These are phyloP conservation scores for Agrocybe praecox DNA, from an alignment of 768 basidiomycete genomes.

Conservation along the genomic window DNA sequence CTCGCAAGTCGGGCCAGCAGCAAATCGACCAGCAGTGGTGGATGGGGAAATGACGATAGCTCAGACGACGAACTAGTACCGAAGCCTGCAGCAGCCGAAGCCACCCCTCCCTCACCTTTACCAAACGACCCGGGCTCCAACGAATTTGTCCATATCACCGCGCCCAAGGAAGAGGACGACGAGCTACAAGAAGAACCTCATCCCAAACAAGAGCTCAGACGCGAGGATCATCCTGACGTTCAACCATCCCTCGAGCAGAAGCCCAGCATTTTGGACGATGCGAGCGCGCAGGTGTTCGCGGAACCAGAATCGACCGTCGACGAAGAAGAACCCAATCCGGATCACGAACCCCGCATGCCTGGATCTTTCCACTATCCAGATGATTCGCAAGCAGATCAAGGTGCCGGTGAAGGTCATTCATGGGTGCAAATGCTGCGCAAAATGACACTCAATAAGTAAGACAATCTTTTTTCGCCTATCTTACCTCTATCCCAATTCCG, in stretches of 20 bases:
- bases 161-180: slow-evolving; percentile 21
- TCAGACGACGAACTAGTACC: slow-evolving; percentile 31
- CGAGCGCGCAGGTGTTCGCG: not conserved
- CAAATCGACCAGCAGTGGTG: slow-evolving; percentile 19
- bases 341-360: not conserved
- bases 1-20: slow-evolving; percentile 20
- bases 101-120: not conserved
- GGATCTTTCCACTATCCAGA: slow-evolving; percentile 1
- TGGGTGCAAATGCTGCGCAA: slow-evolving; percentile 6
- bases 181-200: not conserved
- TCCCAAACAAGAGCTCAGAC: slow-evolving; percentile 2
- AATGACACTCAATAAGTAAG: slow-evolving; percentile 4
- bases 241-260: not conserved
- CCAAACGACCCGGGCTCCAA: slow-evolving; percentile 37
- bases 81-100: not conserved
- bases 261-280: not conserved
- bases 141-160: slow-evolving; percentile 41
- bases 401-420: not conserved
- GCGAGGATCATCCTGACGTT: not conserved
- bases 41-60: slow-evolving; percentile 23
- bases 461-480: not conserved
- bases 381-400: not conserved
- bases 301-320: slow-evolving; percentile 2
- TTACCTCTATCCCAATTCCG: not conserved
- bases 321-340: not conserved